These are phyloP conservation scores for Stachybotrys elegans DNA, from an alignment of 2,329 filamentous ascomycete species.

Conservation along the genomic window DNA sequence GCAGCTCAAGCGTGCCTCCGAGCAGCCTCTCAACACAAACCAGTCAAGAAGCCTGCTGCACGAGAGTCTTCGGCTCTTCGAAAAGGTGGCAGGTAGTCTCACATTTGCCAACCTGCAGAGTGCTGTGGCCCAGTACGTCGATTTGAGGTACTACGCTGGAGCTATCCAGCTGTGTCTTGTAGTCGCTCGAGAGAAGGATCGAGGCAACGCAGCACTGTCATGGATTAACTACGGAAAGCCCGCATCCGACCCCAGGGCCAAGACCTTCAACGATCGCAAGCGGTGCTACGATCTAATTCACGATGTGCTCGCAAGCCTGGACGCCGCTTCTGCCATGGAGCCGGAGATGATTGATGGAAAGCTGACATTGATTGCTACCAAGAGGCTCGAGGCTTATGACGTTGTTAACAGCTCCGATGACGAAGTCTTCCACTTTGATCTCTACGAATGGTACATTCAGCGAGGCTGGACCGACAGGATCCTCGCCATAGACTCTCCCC, in stretches of 20 bases:
- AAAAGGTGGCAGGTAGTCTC: slow-evolving; percentile 80
- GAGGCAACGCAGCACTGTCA: slow-evolving; percentile 75
- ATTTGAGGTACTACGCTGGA: slow-evolving; percentile 85
- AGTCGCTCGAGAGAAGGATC: slow-evolving; percentile 80
- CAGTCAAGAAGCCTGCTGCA: slow-evolving; percentile 74
- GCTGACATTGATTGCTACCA: slow-evolving; percentile 68
- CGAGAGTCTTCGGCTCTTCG: slow-evolving; percentile 83
- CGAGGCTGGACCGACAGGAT: slow-evolving; percentile 83
- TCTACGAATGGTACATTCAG: slow-evolving; percentile 97
- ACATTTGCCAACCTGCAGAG: slow-evolving; percentile 74
- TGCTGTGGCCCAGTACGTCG: slow-evolving; percentile 74
- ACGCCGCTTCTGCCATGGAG: slow-evolving; percentile 62
- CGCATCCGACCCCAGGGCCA: slow-evolving; percentile 61
- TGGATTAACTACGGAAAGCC: slow-evolving; percentile 86
- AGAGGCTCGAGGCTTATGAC: slow-evolving; percentile 81
- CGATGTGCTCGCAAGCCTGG: slow-evolving; percentile 71
- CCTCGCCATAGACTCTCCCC: slow-evolving; percentile 76
- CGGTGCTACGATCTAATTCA: slow-evolving; percentile 86
- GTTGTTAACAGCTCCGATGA: slow-evolving; percentile 86
- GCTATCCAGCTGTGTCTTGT: slow-evolving; percentile 82
- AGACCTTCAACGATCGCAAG: slow-evolving; percentile 65
- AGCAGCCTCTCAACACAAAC: slow-evolving; percentile 70
- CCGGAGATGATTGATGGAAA: slow-evolving; percentile 75
- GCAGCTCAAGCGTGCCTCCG: slow-evolving; percentile 80
- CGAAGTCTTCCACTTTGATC: slow-evolving; percentile 88